phyloP scores from a whole-genome alignment of 176 grass and related monocot genomes.

The Oryza australiensis region DNA sequence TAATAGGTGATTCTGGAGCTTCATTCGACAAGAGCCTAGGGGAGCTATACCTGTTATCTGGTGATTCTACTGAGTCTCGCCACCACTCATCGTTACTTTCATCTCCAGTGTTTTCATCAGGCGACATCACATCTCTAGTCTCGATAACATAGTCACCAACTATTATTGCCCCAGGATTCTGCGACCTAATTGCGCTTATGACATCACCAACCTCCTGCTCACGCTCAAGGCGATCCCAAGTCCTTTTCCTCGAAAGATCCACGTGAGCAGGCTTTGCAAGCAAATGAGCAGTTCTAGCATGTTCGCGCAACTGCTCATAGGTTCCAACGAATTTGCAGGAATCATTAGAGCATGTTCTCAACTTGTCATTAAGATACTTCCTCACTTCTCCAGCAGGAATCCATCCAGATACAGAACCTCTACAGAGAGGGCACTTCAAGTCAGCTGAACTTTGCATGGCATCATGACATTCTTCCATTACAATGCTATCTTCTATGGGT shows the following conservation, averaged over 20 bases:
- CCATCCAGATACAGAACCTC: slow-evolving; percentile 78
- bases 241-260: slow-evolving; percentile 67
- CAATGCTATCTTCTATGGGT: slow-evolving; percentile 35
- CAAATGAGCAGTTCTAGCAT: slow-evolving; percentile 70
- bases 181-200: slow-evolving; percentile 86
- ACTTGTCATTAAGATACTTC: slow-evolving; percentile 73
- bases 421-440: slow-evolving; percentile 87
- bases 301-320: slow-evolving; percentile 77
- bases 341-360: slow-evolving; percentile 69
- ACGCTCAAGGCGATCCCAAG: slow-evolving; percentile 78
- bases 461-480: slow-evolving; percentile 48
- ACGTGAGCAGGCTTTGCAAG: slow-evolving; percentile 61
- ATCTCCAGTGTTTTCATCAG: slow-evolving; percentile 39
- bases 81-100: slow-evolving; percentile 57
- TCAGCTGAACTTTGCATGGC: slow-evolving; percentile 39
- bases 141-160: slow-evolving; percentile 94
- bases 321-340: slow-evolving; percentile 77
- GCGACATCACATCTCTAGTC: slow-evolving; percentile 48
- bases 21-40: slow-evolving; percentile 37
- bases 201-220: slow-evolving; percentile 90
- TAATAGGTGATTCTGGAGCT: slow-evolving; percentile 37
- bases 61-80: slow-evolving; percentile 42
- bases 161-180: slow-evolving; percentile 85
- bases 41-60: slow-evolving; percentile 29
- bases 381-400: slow-evolving; percentile 78